Percentiles rank a stretch among this genome's conserved stretches.
These are phyloP conservation scores for Saccharomyces pastorianus DNA, from an alignment of 1,139 yeast species.

Conservation along the genomic window DNA sequence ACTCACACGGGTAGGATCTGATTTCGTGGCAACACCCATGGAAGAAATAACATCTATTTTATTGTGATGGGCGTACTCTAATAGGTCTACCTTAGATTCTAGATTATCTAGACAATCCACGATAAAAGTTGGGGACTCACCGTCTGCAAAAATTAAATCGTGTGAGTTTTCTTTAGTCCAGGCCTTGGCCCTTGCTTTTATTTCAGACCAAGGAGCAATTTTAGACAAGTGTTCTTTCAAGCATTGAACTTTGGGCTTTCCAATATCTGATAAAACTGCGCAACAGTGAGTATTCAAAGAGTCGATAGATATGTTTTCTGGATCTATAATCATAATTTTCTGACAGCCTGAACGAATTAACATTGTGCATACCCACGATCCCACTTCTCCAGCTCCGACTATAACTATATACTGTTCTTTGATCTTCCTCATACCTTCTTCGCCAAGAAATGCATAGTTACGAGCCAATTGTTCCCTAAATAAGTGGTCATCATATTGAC, in stretches of 20 bases:
- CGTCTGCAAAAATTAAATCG: slow-evolving; percentile 46
- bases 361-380: slow-evolving; percentile 94
- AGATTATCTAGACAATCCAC: slow-evolving; percentile 94
- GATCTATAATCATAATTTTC: slow-evolving; percentile 71
- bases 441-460: slow-evolving; percentile 84
- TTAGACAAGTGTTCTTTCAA: slow-evolving; percentile 53
- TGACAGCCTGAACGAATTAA: slow-evolving; percentile 84
- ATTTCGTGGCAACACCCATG: slow-evolving; percentile 93
- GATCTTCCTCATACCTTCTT: slow-evolving; percentile 70
- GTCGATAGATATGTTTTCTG: slow-evolving; percentile 89
- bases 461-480: slow-evolving; percentile 87
- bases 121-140: slow-evolving; percentile 54
- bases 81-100: slow-evolving; percentile 85
- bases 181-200: slow-evolving; percentile 68
- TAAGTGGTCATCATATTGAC: slow-evolving; percentile 57
- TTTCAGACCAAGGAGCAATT: slow-evolving; percentile 86
- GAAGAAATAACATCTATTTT: slow-evolving; percentile 66
- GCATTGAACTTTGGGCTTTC: slow-evolving; percentile 78
- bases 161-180: slow-evolving; percentile 66
- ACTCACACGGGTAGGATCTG: slow-evolving; percentile 77
- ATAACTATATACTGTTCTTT: slow-evolving; percentile 70
- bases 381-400: slow-evolving; percentile 98
- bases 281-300: slow-evolving; percentile 92
- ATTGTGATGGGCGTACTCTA: slow-evolving; percentile 60
- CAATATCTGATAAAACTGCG: slow-evolving; percentile 82